Conservation (phyloP, 2,329 filamentous ascomycete species). For the Salinomyces thailandicus region DNA sequence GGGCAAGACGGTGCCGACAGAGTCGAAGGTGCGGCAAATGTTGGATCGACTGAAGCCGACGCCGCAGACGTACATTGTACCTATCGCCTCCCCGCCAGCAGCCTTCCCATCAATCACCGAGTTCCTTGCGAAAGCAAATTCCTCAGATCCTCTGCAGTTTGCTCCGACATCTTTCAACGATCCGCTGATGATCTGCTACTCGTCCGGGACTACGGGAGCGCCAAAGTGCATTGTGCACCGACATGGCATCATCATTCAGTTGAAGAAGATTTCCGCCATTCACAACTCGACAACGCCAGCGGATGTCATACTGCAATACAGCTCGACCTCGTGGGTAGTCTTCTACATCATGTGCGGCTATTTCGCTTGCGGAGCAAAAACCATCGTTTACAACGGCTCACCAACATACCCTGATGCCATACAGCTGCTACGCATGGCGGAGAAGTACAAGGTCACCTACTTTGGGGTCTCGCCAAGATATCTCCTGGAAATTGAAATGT, state of each 20-base stretch:
- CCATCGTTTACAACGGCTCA: conserved; percentile 36
- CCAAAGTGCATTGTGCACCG: conserved; percentile 39
- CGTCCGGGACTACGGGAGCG: conserved; percentile 33
- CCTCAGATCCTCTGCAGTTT: conserved; percentile 27
- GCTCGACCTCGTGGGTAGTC: conserved; percentile 39
- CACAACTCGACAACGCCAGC: conserved; percentile 34
- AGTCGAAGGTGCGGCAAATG: conserved; percentile 25
- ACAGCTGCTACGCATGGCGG: conserved; percentile 28
- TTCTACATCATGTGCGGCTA: conserved; percentile 30
- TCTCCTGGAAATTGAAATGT: conserved; percentile 33
- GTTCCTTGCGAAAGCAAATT: conserved; percentile 25
- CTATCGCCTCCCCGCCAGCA: conserved; percentile 13
- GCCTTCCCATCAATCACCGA: conserved; percentile 19
- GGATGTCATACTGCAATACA: conserved; percentile 37
- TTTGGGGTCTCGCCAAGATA: conserved; percentile 38
- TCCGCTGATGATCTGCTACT: conserved; percentile 36
- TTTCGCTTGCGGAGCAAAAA: conserved; percentile 31
- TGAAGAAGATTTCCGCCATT: conserved; percentile 35
- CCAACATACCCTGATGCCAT: conserved; percentile 32
- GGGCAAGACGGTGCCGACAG: conserved; percentile 26
- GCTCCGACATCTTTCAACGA: conserved; percentile 31
- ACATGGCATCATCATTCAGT: conserved; percentile 34
- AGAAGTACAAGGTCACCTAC: conserved; percentile 30
- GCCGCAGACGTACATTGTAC: conserved; percentile 21
- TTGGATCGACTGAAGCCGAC: conserved; percentile 19